Evolutionary conservation across 2,329 filamentous ascomycete species (phyloP).

Genomic region (Sphaerulina musiva): DNA sequence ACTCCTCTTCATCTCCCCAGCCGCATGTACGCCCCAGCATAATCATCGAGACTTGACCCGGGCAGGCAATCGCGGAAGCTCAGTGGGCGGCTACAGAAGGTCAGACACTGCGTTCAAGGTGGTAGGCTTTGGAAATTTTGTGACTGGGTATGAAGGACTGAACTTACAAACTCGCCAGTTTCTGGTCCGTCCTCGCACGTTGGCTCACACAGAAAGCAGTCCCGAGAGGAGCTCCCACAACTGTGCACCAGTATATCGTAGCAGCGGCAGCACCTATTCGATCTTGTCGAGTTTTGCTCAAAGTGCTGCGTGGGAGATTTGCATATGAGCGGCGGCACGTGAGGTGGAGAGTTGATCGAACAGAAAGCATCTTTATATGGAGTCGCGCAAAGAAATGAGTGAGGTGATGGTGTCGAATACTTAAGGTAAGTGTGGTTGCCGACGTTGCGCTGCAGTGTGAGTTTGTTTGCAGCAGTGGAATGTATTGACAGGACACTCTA

Average conservation of each 20-base stretch:
- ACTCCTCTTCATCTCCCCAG: conserved; percentile 9
- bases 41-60: conserved; percentile 32
- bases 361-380: neutral
- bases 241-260: conserved; percentile 32
- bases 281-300: conserved; percentile 15
- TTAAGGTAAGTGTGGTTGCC: neutral
- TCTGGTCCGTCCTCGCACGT: conserved; percentile 28
- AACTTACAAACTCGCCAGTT: conserved; percentile 31
- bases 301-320: conserved; percentile 18
- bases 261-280: conserved; percentile 26
- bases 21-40: conserved; percentile 26
- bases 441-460: neutral
- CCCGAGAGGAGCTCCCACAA: conserved; percentile 32
- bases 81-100: conserved; percentile 27
- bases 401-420: neutral
- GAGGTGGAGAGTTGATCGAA: neutral
- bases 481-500: neutral
- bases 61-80: conserved; percentile 35
- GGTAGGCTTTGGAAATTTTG: neutral
- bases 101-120: neutral
- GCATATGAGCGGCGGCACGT: conserved; percentile 23
- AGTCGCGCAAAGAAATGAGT: neutral
- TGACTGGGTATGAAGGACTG: neutral
- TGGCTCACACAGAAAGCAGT: conserved; percentile 32
- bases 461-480: neutral